These are phyloP conservation scores for Rhodotorula mucilaginosa DNA, from an alignment of 1,284 basidiomycete genomes.

Conservation along the genomic window DNA sequence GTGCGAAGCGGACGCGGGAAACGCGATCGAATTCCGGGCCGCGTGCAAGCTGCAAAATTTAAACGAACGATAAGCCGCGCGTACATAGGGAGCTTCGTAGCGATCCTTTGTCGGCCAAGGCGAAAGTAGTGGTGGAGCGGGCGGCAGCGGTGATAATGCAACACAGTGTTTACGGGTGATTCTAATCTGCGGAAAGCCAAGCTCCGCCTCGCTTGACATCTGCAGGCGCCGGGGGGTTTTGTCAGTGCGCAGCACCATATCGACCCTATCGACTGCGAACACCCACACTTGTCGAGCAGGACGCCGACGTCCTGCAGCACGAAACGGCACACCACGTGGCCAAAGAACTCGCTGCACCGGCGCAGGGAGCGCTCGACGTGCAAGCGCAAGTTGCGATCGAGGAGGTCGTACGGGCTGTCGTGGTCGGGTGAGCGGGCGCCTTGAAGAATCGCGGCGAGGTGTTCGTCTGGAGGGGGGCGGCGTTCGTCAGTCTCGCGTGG, in stretches of 20 bases:
- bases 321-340: slow-evolving; percentile 82
- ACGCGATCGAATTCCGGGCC: too few relatives aligned
- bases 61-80: too few relatives aligned
- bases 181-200: slow-evolving; percentile 33
- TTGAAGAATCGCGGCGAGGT: slow-evolving; percentile 67
- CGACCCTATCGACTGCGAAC: too few relatives aligned
- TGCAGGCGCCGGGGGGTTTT: neutral
- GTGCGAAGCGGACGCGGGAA: too few relatives aligned
- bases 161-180: neutral
- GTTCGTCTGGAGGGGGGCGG: slow-evolving; percentile 60
- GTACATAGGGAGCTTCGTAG: too few relatives aligned
- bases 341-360: slow-evolving; percentile 84
- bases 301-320: slow-evolving; percentile 67
- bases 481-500: neutral
- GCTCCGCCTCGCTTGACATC: slow-evolving; percentile 40
- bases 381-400: slow-evolving; percentile 63
- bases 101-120: too few relatives aligned
- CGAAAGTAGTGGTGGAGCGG: too few relatives aligned
- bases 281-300: slow-evolving; percentile 73
- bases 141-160: neutral
- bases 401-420: slow-evolving; percentile 47
- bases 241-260: neutral
- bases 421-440: slow-evolving; percentile 59
- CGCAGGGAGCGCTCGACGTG: slow-evolving; percentile 72
- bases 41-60: too few relatives aligned